phyloP scores from a whole-genome alignment of 495 filamentous ascomycete genomes.

The Aspergillus affinis region DNA sequence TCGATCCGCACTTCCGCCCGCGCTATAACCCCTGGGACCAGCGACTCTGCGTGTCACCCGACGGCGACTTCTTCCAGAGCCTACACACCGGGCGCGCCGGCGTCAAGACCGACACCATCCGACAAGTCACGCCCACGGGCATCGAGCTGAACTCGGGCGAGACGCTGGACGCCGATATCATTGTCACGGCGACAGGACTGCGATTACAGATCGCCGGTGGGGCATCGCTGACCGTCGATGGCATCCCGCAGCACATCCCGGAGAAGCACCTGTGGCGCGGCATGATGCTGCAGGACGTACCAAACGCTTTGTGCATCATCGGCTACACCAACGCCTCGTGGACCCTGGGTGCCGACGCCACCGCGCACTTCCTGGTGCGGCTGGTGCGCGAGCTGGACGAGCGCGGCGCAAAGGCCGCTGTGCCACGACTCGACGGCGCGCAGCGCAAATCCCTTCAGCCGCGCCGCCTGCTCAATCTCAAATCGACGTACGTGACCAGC shows the following conservation, averaged over 20 bases:
- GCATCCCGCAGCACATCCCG: slow-evolving; percentile 43
- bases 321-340: slow-evolving; percentile 60
- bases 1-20: slow-evolving; percentile 70
- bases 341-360: slow-evolving; percentile 60
- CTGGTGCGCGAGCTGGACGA: slow-evolving; percentile 42
- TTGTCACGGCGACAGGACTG: slow-evolving; percentile 75
- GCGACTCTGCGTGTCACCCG: slow-evolving; percentile 67
- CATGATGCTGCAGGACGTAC: slow-evolving; percentile 59
- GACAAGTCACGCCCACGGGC: slow-evolving; percentile 57
- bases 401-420: slow-evolving; percentile 35
- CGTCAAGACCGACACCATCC: slow-evolving; percentile 68
- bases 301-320: slow-evolving; percentile 55
- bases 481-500: slow-evolving; percentile 50
- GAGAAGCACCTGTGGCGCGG: slow-evolving; percentile 58
- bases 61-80: slow-evolving; percentile 69
- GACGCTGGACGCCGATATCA: slow-evolving; percentile 63
- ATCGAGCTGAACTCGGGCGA: slow-evolving; percentile 59
- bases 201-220: slow-evolving; percentile 54
- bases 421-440: slow-evolving; percentile 39
- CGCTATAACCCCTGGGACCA: slow-evolving; percentile 73
- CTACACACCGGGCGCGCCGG: slow-evolving; percentile 56
- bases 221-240: slow-evolving; percentile 54
- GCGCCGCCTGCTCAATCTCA: slow-evolving; percentile 43
- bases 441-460: slow-evolving; percentile 32
- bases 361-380: slow-evolving; percentile 47